Evolutionary conservation across 176 grass and related monocot genomes (phyloP).

Genomic region (Coix lacrymajobi): DNA sequence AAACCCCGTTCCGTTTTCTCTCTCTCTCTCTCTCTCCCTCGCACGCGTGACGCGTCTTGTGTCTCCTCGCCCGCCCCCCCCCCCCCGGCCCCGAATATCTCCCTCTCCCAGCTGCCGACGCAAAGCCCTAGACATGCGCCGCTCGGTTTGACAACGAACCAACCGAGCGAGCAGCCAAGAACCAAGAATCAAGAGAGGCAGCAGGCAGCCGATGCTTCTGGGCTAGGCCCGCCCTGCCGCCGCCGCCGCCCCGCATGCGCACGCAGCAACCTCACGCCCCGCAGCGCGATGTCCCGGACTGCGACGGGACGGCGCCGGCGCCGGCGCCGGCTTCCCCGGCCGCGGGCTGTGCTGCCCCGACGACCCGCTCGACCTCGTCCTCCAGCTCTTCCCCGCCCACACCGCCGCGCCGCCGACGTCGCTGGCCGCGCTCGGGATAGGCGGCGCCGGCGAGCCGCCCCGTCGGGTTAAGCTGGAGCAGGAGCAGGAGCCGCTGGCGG

Average conservation of each 20-base stretch:
- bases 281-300: neutral
- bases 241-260: neutral
- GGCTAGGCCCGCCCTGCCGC: neutral
- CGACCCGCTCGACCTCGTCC: constrained; percentile 40
- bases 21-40: too few relatives aligned
- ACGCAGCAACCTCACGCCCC: neutral
- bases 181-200: too few relatives aligned
- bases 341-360: constrained; percentile 31
- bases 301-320: neutral
- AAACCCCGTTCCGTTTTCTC: too few relatives aligned
- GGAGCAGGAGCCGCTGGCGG: neutral
- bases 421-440: neutral
- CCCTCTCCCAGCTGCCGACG: too few relatives aligned
- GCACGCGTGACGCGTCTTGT: too few relatives aligned
- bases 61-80: too few relatives aligned
- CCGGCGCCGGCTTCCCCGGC: neutral
- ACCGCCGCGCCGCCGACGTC: neutral
- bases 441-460: neutral
- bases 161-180: too few relatives aligned
- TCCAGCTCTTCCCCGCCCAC: neutral
- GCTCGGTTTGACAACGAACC: too few relatives aligned
- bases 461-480: neutral
- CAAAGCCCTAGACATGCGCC: too few relatives aligned
- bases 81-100: too few relatives aligned
- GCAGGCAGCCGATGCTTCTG: neutral